phyloP scores from a whole-genome alignment of 2,329 filamentous ascomycete species.

The Davidsoniella virescens region DNA sequence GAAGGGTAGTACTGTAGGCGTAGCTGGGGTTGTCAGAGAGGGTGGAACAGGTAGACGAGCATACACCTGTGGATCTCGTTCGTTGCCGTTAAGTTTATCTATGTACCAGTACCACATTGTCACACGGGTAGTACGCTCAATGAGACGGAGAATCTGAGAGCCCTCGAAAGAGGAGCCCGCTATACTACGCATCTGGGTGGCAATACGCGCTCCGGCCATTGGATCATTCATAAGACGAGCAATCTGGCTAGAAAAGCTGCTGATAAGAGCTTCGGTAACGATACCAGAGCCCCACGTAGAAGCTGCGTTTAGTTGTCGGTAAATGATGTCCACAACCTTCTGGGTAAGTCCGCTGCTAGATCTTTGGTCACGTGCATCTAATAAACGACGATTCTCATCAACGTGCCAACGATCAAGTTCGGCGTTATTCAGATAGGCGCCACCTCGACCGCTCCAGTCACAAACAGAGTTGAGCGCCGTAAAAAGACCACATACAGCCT shows the following conservation, averaged over 20 bases:
- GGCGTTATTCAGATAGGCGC: slow-evolving; percentile 57
- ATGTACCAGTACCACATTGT: slow-evolving; percentile 74
- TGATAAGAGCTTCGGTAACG: slow-evolving; percentile 39
- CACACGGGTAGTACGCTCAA: slow-evolving; percentile 68
- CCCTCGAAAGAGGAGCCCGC: slow-evolving; percentile 72
- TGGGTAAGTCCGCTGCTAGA: slow-evolving; percentile 67
- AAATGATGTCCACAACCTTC: slow-evolving; percentile 78
- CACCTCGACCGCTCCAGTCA: slow-evolving; percentile 80
- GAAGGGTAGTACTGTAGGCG: slow-evolving; percentile 88
- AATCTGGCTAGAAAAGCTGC: slow-evolving; percentile 33
- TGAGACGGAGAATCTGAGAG: slow-evolving; percentile 61
- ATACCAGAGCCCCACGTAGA: slow-evolving; percentile 69
- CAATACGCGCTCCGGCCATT: slow-evolving; percentile 22
- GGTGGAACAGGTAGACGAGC: slow-evolving; percentile 56
- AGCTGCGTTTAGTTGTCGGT: slow-evolving; percentile 72
- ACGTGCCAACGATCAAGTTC: slow-evolving; percentile 87
- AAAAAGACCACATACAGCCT: slow-evolving; percentile 88
- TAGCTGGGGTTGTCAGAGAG: slow-evolving; percentile 61
- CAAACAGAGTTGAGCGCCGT: slow-evolving; percentile 95
- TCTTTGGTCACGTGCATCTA: slow-evolving; percentile 49
- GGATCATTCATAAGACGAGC: slow-evolving; percentile 23
- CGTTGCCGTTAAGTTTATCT: slow-evolving; percentile 53
- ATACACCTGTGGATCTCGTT: slow-evolving; percentile 45
- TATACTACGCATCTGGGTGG: slow-evolving; percentile 39
- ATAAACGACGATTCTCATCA: slow-evolving; percentile 63